Conservation (phyloP, 495 filamentous ascomycete species). For the Penicillium pulvis region DNA sequence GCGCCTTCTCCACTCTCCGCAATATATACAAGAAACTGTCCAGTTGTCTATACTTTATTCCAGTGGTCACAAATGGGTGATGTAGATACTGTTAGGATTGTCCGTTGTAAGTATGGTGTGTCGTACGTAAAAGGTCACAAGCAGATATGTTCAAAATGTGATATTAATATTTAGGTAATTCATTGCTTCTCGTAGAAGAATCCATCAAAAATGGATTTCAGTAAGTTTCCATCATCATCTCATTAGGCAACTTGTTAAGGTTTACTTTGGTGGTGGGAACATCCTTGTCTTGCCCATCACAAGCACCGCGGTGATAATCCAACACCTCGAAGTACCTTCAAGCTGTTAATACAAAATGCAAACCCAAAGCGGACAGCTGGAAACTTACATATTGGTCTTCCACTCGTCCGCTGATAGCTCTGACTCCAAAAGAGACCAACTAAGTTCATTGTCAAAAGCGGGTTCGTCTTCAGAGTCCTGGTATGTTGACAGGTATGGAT, state of each 20-base stretch:
- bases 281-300: background rate
- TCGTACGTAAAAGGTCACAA: no score
- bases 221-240: background rate
- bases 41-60: no score
- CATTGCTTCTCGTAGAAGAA: no score
- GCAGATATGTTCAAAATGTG: no score
- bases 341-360: background rate
- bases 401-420: conserved; percentile 13
- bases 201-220: background rate
- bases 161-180: no score
- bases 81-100: no score
- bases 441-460: conserved; percentile 49
- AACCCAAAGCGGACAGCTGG: background rate
- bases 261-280: background rate
- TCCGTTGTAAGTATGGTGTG: no score
- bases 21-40: background rate
- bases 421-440: conserved; percentile 18
- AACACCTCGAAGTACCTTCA: background rate
- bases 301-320: background rate
- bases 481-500: conserved; percentile 86
- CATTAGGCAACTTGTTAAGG: background rate
- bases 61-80: no score
- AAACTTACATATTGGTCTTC: conserved; percentile 17
- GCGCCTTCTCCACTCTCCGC: background rate
- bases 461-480: conserved; percentile 91